These are phyloP conservation scores for Trichoderma atroviride DNA, from an alignment of 2,329 filamentous ascomycete genomes.

Conservation along the genomic window DNA sequence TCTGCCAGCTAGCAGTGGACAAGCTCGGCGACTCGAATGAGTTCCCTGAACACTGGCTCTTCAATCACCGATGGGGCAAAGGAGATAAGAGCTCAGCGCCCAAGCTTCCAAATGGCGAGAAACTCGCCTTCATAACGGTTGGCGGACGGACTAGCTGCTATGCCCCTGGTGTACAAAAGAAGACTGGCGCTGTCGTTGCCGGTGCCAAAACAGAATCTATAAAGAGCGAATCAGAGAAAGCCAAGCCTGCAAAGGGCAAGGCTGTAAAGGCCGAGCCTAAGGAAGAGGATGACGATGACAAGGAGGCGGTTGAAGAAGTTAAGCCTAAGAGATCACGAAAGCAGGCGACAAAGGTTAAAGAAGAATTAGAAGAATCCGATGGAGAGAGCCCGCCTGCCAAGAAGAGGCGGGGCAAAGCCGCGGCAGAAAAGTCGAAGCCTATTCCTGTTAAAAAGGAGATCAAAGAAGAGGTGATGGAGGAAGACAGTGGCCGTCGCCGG, in stretches of 20 bases:
- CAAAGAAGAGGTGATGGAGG: conserved; percentile 1
- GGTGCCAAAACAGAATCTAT: conserved; percentile 49
- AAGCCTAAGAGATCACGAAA: conserved; percentile 34
- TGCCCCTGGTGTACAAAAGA: conserved; percentile 84
- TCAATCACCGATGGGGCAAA: conserved; percentile 87
- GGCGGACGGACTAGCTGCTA: conserved; percentile 90
- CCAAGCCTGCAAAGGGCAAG: not conserved
- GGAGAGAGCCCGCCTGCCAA: conserved; percentile 34
- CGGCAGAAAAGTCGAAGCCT: conserved; percentile 33
- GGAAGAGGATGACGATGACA: conserved; percentile 22
- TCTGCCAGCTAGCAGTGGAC: conserved; percentile 79
- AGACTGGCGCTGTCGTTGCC: conserved; percentile 53
- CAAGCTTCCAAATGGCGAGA: conserved; percentile 79
- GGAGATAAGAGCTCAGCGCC: conserved; percentile 72
- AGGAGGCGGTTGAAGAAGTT: conserved; percentile 21
- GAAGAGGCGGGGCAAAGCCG: conserved; percentile 31
- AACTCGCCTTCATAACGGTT: conserved; percentile 83
- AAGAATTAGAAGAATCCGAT: conserved; percentile 35
- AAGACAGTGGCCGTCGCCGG: conserved; percentile 32
- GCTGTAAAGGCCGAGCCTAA: conserved; percentile 29
- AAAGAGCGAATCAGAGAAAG: conserved; percentile 35
- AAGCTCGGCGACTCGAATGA: conserved; percentile 77
- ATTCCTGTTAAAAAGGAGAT: conserved; percentile 5
- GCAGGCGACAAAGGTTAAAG: conserved; percentile 31
- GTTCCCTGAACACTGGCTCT: conserved; percentile 87